Evolutionary conservation across 768 basidiomycete genomes (phyloP), one percentile per base, ranked within the genome.

Genomic region (Tylopilus balloui): DNA sequence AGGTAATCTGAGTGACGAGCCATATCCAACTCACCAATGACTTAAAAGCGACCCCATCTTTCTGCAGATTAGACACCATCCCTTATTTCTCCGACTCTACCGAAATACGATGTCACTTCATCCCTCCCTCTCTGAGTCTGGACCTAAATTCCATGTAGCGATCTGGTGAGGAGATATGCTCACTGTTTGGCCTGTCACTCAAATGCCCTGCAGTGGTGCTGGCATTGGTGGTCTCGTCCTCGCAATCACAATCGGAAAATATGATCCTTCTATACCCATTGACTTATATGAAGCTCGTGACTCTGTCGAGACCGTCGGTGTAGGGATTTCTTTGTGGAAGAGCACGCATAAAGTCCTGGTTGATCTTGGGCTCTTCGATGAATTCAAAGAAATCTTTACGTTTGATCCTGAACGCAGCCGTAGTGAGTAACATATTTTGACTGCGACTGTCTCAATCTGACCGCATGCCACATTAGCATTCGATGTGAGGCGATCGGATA

Each of bases 221-320:
- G 75, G 73, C 4, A 70, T 77, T 34, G 73, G 69, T 12, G 76
- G 76, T 5, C 63, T 78, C n/a, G 62, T 70, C 1, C 69, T 79
- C n/a, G 72, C 76, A 1, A 64, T 64, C 19, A 63, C 69, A 8
- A 63, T 74, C 15, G 67, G 63, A 28, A 58, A 60, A 41, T 65
- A 64, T 42, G 53, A 70, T 55, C 39, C 52, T 10, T 47, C 48
- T 1, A 56, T 75, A n/a, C 62, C 69, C 49, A 65, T 75, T 13
- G 64, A 73, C 49, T 48, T 79, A 4, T 79, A 79, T 50, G 79
- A 79, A 62, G 69, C 74, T 3, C 72, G 67, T 12, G 54, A 69
- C 3, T 69, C 69, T 32, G 65, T 76, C 25, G 68, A 69, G 11
- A 66, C 69, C 11, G 54, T 66, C 12, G 75, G 75, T 9, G 71